phyloP scores from a whole-genome alignment of 495 filamentous ascomycete genomes.

The Lepidopterella palustris region DNA sequence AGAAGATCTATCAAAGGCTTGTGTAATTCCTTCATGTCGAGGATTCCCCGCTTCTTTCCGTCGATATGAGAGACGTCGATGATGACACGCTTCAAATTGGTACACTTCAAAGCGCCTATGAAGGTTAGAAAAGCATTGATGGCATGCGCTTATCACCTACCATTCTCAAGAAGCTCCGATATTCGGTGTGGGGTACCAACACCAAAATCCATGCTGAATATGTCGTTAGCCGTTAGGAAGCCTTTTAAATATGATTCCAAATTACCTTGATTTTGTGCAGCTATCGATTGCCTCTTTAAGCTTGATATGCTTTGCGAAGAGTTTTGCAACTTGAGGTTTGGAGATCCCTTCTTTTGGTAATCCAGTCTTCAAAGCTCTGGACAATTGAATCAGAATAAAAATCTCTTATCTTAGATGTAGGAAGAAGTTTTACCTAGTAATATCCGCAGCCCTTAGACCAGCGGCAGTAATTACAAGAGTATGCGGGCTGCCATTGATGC shows the following conservation, averaged over 20 bases:
- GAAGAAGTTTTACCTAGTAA: conserved; percentile 51
- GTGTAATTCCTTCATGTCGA: conserved; percentile 89
- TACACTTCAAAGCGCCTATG: conserved; percentile 60
- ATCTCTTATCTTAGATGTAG: conserved; percentile 4
- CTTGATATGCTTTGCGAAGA: conserved; percentile 99
- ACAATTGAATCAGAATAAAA: conserved; percentile 13
- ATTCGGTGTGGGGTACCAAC: conserved; percentile 83
- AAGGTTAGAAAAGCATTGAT: conserved; percentile 4
- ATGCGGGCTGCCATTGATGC: conserved; percentile 71
- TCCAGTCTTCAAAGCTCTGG: conserved; percentile 65
- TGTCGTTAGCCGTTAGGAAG: not conserved
- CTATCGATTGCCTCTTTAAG: conserved; percentile 75
- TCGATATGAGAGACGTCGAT: conserved; percentile 88
- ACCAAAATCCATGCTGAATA: conserved; percentile 64
- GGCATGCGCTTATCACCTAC: conserved; percentile 49
- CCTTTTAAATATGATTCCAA: not conserved
- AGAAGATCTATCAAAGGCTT: conserved; percentile 66
- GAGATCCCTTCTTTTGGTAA: conserved; percentile 59
- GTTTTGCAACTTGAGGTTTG: conserved; percentile 61
- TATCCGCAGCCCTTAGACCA: conserved; percentile 74
- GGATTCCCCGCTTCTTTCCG: conserved; percentile 81
- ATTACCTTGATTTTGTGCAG: conserved; percentile 20
- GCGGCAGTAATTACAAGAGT: conserved; percentile 74
- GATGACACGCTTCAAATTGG: conserved; percentile 68
- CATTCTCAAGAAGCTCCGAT: conserved; percentile 63